A percentile compares a stretch with the other conserved stretches of the same genome.
phyloP scores from a whole-genome alignment of 768 basidiomycete species.

The Kwoniella bestiolae region DNA sequence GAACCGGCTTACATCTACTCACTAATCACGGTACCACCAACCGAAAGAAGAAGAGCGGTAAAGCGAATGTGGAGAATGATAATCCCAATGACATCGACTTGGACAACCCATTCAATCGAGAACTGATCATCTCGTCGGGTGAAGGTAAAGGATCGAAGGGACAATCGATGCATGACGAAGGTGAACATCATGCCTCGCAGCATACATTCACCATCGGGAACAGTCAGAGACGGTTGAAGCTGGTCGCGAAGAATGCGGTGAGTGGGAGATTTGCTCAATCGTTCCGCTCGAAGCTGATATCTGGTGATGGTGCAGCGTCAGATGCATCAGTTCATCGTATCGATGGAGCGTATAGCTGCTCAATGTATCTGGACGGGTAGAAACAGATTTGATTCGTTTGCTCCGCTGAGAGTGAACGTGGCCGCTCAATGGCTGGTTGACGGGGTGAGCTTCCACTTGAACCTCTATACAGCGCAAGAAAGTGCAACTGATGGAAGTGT shows the following conservation, averaged over 20 bases:
- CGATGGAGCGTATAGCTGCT: slow-evolving; percentile 76
- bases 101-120: slow-evolving; percentile 41
- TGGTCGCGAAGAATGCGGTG: slow-evolving; percentile 86
- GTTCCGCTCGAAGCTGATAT: no score
- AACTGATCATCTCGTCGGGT: slow-evolving; percentile 47
- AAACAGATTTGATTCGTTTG: slow-evolving; percentile 92
- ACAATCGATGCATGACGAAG: slow-evolving; percentile 55
- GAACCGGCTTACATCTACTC: slow-evolving; percentile 78
- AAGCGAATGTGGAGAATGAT: slow-evolving; percentile 24
- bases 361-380: slow-evolving; percentile 75
- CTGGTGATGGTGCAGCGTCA: slow-evolving; percentile 77
- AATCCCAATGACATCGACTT: slow-evolving; percentile 39
- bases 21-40: slow-evolving; percentile 46
- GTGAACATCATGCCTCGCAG: slow-evolving; percentile 73
- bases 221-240: slow-evolving; percentile 82
- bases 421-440: slow-evolving; percentile 98
- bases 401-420: slow-evolving; percentile 88
- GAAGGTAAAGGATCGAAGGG: slow-evolving; percentile 60
- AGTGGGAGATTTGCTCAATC: slow-evolving; percentile 25
- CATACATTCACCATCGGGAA: slow-evolving; percentile 95
- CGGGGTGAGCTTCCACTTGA: slow-evolving; percentile 80
- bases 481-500: no score
- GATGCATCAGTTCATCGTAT: slow-evolving; percentile 96
- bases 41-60: slow-evolving; percentile 13
- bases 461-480: no score